A percentile compares a stretch with the other conserved stretches of the same genome.
Evolutionary conservation across 768 basidiomycete species (phyloP).

Genomic region (Termitomyces titanicus): DNA sequence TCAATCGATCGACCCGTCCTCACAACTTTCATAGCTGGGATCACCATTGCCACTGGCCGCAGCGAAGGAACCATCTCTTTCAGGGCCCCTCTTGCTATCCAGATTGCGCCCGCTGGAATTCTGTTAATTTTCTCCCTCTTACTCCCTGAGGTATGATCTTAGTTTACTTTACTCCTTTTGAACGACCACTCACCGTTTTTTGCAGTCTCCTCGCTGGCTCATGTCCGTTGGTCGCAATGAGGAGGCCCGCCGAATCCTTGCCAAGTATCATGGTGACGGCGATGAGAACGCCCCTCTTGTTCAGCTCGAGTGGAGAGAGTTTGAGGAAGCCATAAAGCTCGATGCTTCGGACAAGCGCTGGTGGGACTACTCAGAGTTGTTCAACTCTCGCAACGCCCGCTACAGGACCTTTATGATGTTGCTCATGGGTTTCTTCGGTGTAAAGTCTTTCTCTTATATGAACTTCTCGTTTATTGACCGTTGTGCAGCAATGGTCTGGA

Average conservation of each 20-base stretch:
- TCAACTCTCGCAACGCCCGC: constrained; percentile 42
- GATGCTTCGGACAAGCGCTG: constrained; percentile 57
- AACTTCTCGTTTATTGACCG: not conserved
- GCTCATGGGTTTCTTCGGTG: constrained; percentile 51
- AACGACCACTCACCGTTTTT: not conserved
- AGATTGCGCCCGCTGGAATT: constrained; percentile 42
- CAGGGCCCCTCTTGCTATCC: constrained; percentile 51
- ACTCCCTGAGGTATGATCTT: constrained; percentile 32
- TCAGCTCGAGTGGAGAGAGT: constrained; percentile 47
- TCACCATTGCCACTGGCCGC: constrained; percentile 39
- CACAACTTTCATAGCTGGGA: constrained; percentile 27
- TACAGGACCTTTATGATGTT: constrained; percentile 46
- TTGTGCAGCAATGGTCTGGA: constrained; percentile 46
- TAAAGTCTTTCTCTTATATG: constrained; percentile 18
- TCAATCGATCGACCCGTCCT: not conserved
- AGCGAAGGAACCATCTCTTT: constrained; percentile 34
- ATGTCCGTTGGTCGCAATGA: constrained; percentile 45
- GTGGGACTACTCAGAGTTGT: constrained; percentile 52
- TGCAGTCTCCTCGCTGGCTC: constrained; percentile 55
- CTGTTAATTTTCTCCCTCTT: constrained; percentile 29
- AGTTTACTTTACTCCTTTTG: not conserved
- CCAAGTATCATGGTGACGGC: constrained; percentile 51
- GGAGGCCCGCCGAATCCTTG: constrained; percentile 44
- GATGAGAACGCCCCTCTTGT: constrained; percentile 49
- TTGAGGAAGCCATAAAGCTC: constrained; percentile 43